phyloP scores from a whole-genome alignment of 2,329 filamentous ascomycete species.

The Colletotrichum godetiae region DNA sequence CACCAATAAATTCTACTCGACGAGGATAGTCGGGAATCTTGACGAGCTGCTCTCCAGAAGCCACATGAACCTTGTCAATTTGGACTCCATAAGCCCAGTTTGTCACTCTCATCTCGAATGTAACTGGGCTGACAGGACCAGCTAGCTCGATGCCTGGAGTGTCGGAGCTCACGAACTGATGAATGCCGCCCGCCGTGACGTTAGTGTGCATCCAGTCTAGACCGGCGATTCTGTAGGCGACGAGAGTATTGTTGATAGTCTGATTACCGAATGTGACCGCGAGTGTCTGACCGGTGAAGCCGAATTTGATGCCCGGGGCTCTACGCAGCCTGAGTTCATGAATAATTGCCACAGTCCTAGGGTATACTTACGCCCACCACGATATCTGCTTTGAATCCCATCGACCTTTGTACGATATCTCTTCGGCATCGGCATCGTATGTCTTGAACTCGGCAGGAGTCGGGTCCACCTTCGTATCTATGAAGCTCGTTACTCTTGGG shows the following conservation, averaged over 20 bases:
- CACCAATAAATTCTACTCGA: conserved; percentile 56
- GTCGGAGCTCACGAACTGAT: conserved; percentile 62
- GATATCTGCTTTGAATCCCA: conserved; percentile 71
- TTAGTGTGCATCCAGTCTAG: conserved; percentile 72
- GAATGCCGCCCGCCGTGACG: conserved; percentile 65
- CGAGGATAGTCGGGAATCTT: conserved; percentile 50
- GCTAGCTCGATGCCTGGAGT: conserved; percentile 58
- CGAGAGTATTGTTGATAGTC: conserved; percentile 60
- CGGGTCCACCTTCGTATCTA: conserved; percentile 51
- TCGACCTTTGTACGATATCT: conserved; percentile 71
- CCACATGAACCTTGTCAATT: conserved; percentile 63
- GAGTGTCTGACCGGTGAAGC: conserved; percentile 64
- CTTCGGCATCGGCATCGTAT: conserved; percentile 61
- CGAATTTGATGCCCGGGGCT: conserved; percentile 65
- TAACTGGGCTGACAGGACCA: conserved; percentile 54
- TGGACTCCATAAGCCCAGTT: conserved; percentile 72
- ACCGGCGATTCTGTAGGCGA: conserved; percentile 68
- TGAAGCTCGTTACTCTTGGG: conserved; percentile 52
- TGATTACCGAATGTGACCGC: conserved; percentile 65
- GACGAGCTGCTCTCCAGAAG: conserved; percentile 55
- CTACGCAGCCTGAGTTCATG: conserved; percentile 40
- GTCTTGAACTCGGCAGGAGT: conserved; percentile 49
- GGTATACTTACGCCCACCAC: conserved; percentile 66
- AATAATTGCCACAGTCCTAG: conserved; percentile 9
- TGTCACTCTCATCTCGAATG: conserved; percentile 68